Conservation (phyloP, 2,329 filamentous ascomycete species). For the Ophiobolus disseminans region DNA sequence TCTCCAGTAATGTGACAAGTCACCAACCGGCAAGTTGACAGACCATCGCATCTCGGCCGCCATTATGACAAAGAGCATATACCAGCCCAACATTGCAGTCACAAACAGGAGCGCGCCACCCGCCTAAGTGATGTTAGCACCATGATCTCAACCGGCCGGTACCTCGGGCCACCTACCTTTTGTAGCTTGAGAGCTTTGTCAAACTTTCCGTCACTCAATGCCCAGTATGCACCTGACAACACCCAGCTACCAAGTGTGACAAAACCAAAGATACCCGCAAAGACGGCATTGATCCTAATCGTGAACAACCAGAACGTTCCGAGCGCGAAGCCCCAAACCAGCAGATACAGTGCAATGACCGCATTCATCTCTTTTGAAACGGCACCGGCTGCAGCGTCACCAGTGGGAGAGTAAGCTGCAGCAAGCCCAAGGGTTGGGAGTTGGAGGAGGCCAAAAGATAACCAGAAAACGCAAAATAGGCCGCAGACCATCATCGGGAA, state of each 20-base stretch:
- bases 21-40: conserved; percentile 58
- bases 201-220: conserved; percentile 54
- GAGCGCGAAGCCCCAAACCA: conserved; percentile 62
- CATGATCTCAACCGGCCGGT: neutral
- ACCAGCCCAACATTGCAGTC: conserved; percentile 59
- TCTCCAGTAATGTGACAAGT: conserved; percentile 59
- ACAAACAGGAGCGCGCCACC: conserved; percentile 54
- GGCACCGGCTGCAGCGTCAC: conserved; percentile 53
- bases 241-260: conserved; percentile 56
- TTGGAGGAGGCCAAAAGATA: conserved; percentile 60
- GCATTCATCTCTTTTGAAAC: conserved; percentile 57
- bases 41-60: conserved; percentile 61
- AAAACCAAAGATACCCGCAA: conserved; percentile 58
- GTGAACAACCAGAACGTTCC: conserved; percentile 62
- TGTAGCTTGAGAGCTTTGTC: conserved; percentile 53
- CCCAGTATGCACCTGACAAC: conserved; percentile 59
- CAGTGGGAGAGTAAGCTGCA: conserved; percentile 52
- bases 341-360: conserved; percentile 57
- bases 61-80: conserved; percentile 63
- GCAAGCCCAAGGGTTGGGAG: conserved; percentile 59
- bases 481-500: conserved; percentile 60
- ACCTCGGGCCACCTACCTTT: conserved; percentile 49
- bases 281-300: conserved; percentile 59
- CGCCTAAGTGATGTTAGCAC: conserved; percentile 28
- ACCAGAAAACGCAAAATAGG: conserved; percentile 59